Evolutionary conservation across 108 stramenopile species (phyloP).

Genomic region (Stephanodiscus minutulus): DNA sequence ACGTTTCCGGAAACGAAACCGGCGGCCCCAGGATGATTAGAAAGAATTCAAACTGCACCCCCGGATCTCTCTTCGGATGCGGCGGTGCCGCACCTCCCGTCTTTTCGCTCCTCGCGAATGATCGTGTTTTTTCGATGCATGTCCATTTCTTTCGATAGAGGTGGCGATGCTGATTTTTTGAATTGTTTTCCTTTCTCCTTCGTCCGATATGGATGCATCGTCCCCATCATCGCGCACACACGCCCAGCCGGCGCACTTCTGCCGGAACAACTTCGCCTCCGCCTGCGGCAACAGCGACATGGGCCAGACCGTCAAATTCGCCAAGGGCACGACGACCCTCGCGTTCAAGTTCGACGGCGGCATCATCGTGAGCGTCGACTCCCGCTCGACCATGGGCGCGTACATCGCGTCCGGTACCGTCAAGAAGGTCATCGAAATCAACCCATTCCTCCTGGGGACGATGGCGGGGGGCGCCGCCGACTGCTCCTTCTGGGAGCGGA

Average conservation of each 20-base stretch:
- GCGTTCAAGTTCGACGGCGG: constrained; percentile 98
- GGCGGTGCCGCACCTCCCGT: no score
- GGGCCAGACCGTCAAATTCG: constrained; percentile 85
- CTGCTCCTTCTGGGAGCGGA: constrained; percentile 99
- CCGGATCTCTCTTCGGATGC: no score
- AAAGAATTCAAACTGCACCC: no score
- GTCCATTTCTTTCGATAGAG: no score
- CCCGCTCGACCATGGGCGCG: constrained; percentile 97
- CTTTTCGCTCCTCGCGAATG: no score
- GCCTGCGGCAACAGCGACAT: constrained; percentile 82
- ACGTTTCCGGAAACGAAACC: no score
- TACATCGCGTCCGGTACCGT: constrained; percentile 97
- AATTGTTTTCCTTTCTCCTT: not conserved
- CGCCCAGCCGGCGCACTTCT: constrained; percentile 79
- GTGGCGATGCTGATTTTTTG: not conserved
- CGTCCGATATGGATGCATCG: not conserved
- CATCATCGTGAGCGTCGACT: constrained; percentile 96
- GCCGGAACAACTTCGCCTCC: constrained; percentile 87
- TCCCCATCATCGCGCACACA: not conserved
- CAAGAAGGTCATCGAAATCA: constrained; percentile 99
- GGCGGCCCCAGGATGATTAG: no score
- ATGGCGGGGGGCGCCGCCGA: constrained; percentile 99
- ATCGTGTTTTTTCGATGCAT: no score
- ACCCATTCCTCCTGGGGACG: constrained; percentile 98
- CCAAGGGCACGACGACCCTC: constrained; percentile 99